Evolutionary conservation across 2,329 filamentous ascomycete genomes (phyloP), one percentile per base, ranked within the genome.

Genomic region (Hypoxylon sp.): DNA sequence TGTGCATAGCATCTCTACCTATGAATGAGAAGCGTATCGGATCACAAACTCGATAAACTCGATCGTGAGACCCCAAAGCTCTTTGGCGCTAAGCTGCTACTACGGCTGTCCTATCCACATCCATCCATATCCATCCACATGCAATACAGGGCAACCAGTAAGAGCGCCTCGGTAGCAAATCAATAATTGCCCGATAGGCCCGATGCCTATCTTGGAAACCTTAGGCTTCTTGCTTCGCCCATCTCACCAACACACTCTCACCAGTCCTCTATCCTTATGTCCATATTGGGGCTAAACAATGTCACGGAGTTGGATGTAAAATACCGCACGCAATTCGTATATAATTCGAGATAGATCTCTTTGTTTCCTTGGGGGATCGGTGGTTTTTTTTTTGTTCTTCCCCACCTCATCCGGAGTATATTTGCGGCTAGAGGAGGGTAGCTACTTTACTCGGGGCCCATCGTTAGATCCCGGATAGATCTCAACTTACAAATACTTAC

Each of bases 131-230:
- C 23, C 23, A 23, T 23, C 23, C 17, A 13, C 9, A 21, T 6
- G 4, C 10, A 17, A 10, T 36, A 48, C 21, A 43, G 48, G 55
- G 21, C 32, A 55, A 53, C 64, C 64, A 67, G 50, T 70, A 41
- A 65, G 45, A 62, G 34, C 36, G 43, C 11, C 34, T 51, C 50
- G 34, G 58, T 64, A 64, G 45, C 64, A 62, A 70, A 70, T 68
- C 61, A 65, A 10, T 21, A 14, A 19, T 43, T 6, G 46, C 43
- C 64, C 58, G 65, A 70, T 67, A 67, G 61, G 64, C 58, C 58
- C 30, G 32, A 52, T 55, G 23, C 53, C 10, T 7, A 43, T 17
- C 17, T 43, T 25, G 45, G n/a, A 21, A 34, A 55, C 19, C 32
- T 52, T 32, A 46, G 30, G 52, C 28, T 50, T 32, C n/a, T 28